phyloP scores from a whole-genome alignment of 2,329 filamentous ascomycete genomes.

The Penicillium frequentans region DNA sequence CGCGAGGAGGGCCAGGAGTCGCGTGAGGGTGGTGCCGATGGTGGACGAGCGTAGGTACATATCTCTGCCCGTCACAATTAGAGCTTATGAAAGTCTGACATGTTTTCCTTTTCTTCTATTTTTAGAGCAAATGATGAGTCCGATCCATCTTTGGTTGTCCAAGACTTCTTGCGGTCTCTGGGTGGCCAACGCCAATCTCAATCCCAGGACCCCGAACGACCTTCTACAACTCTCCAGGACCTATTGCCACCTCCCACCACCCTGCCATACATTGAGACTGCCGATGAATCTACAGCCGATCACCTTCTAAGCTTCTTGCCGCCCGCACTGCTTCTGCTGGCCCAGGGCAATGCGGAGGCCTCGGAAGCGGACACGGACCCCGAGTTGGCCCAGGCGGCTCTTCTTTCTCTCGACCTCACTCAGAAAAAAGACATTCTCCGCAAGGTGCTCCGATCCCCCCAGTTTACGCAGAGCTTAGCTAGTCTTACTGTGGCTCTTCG shows the following conservation, averaged over 20 bases:
- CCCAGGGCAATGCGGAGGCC: slow-evolving; percentile 64
- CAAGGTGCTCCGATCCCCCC: slow-evolving; percentile 82
- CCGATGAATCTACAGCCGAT: slow-evolving; percentile 66
- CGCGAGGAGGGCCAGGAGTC: slow-evolving; percentile 85
- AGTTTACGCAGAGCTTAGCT: slow-evolving; percentile 82
- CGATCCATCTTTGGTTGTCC: slow-evolving; percentile 76
- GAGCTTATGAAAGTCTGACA: slow-evolving; percentile 16
- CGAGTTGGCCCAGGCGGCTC: slow-evolving; percentile 69
- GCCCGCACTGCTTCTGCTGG: slow-evolving; percentile 72
- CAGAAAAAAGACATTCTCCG: slow-evolving; percentile 81
- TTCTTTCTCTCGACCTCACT: slow-evolving; percentile 67
- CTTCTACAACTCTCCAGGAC: slow-evolving; percentile 82
- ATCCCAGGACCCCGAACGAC: slow-evolving; percentile 55
- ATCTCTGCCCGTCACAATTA: slow-evolving; percentile 33
- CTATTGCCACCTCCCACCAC: slow-evolving; percentile 77
- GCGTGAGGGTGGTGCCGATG: slow-evolving; percentile 91
- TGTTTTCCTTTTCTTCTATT: slow-evolving; percentile 21
- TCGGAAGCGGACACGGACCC: slow-evolving; percentile 67
- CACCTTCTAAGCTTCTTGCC: slow-evolving; percentile 76
- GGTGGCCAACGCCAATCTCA: slow-evolving; percentile 50
- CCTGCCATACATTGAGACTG: slow-evolving; percentile 71
- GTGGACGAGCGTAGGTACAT: slow-evolving; percentile 97
- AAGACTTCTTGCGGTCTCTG: slow-evolving; percentile 85
- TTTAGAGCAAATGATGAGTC: slow-evolving; percentile 60
- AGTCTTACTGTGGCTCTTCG: slow-evolving; percentile 84